Conservation (phyloP, 345 rosid species). For the Eucalyptus shirleyi region DNA sequence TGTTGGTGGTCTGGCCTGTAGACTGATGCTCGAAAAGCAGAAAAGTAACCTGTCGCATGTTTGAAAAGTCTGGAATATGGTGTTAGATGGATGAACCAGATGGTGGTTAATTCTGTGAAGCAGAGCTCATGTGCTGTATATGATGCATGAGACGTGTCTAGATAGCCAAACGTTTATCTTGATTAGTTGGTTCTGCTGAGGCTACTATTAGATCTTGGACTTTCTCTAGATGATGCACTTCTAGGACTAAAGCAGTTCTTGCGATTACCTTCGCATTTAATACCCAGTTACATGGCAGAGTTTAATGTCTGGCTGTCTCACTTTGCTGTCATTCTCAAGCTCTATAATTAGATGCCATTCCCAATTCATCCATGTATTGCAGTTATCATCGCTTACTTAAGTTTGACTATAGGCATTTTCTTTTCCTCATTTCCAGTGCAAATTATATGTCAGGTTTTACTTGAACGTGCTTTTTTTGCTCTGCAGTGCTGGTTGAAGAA, state of each 20-base stretch:
- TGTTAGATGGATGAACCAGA: background rate
- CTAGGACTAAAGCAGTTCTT: background rate
- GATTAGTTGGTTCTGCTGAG: background rate
- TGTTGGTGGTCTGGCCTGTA: background rate
- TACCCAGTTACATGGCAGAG: background rate
- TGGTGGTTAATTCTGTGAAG: background rate
- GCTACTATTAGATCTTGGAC: background rate
- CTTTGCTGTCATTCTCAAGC: background rate
- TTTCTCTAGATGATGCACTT: background rate
- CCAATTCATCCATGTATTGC: background rate
- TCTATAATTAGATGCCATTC: background rate
- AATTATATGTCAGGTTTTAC: background rate
- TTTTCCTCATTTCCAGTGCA: background rate
- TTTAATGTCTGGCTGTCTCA: background rate
- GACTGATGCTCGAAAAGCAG: background rate
- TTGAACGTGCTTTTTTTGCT: background rate
- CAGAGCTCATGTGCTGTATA: background rate
- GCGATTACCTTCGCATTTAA: background rate
- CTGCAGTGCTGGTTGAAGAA: slow-evolving; percentile 97
- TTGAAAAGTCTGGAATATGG: background rate
- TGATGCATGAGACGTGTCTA: background rate
- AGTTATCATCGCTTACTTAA: background rate
- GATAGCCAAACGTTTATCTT: background rate
- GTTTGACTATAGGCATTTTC: background rate
- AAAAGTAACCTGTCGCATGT: background rate